Evolutionary conservation across 164 flowering plant species (phyloP).

Genomic region (Chimonanthus salicifolius): DNA sequence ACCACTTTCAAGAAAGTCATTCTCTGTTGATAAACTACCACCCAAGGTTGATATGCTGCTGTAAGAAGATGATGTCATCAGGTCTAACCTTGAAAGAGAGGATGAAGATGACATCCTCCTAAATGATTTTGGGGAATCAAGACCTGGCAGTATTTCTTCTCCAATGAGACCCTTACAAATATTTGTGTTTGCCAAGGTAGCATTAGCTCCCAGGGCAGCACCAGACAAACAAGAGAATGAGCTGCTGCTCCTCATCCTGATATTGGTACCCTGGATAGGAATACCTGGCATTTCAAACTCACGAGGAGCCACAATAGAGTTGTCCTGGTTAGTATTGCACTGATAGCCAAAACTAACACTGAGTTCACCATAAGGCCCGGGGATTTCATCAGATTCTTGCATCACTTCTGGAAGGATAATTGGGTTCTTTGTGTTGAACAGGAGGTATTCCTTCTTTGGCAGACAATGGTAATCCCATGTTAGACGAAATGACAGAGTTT

Average conservation of each 20-base stretch:
- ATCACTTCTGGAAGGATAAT: slow-evolving; percentile 5
- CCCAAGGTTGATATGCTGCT: slow-evolving; percentile 17
- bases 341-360: slow-evolving; percentile 31
- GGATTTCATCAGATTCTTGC: slow-evolving; percentile 11
- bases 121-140: slow-evolving; percentile 28
- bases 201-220: slow-evolving; percentile 31
- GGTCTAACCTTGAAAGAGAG: slow-evolving; percentile 28
- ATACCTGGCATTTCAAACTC: slow-evolving; percentile 14
- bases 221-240: slow-evolving; percentile 32
- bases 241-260: slow-evolving; percentile 13
- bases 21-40: slow-evolving; percentile 15
- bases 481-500: slow-evolving; percentile 13
- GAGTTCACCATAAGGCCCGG: slow-evolving; percentile 19
- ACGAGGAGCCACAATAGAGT: slow-evolving; percentile 6
- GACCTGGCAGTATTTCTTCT: slow-evolving; percentile 27
- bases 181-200: slow-evolving; percentile 31
- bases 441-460: slow-evolving; percentile 11
- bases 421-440: neutral
- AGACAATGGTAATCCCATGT: slow-evolving; percentile 1
- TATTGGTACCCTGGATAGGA: slow-evolving; percentile 7
- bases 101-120: slow-evolving; percentile 25
- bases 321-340: slow-evolving; percentile 12
- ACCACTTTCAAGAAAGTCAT: slow-evolving; percentile 14
- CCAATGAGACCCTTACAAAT: slow-evolving; percentile 27
- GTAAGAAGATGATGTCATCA: slow-evolving; percentile 19